Evolutionary conservation across 106 monocot species (phyloP).

Genomic region (Dioscorea dumetorum): DNA sequence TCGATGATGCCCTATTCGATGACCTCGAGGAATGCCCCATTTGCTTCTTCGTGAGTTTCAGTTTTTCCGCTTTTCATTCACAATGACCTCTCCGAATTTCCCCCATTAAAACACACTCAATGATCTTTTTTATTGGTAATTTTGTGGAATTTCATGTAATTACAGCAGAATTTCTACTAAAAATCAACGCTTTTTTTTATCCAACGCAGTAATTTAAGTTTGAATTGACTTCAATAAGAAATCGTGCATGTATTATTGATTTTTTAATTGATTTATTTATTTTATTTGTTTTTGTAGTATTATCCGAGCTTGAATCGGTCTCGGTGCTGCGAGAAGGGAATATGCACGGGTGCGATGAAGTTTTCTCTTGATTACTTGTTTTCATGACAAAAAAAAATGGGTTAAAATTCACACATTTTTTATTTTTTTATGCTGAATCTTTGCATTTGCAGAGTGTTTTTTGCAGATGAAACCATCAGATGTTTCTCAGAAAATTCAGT

Average conservation of each 20-base stretch:
- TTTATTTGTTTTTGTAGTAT: slow-evolving; percentile 29
- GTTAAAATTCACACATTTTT: too few species aligned
- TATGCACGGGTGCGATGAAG: slow-evolving; percentile 53
- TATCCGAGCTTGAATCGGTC: slow-evolving; percentile 75
- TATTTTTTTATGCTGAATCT: too few species aligned
- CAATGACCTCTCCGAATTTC: not conserved
- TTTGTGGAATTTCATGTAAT: not conserved
- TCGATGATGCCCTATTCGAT: slow-evolving; percentile 26
- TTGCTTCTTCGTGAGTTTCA: slow-evolving; percentile 49
- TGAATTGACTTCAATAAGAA: slow-evolving; percentile 52
- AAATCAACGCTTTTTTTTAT: not conserved
- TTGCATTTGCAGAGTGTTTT: slow-evolving; percentile 49
- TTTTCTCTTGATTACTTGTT: not conserved
- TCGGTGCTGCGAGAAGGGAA: slow-evolving; percentile 55
- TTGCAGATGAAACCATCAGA: slow-evolving; percentile 43
- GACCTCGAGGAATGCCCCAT: slow-evolving; percentile 79
- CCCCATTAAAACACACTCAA: too few species aligned
- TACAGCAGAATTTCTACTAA: too few species aligned
- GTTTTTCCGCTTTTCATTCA: not conserved
- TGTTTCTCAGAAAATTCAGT: slow-evolving; percentile 22
- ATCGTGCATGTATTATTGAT: not conserved
- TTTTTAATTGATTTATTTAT: too few species aligned
- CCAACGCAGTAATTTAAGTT: slow-evolving; percentile 54
- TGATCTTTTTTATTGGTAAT: not conserved
- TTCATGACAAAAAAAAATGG: too few species aligned